Conservation (phyloP, 1,284 basidiomycete genomes). For the Ustilago crameri region DNA sequence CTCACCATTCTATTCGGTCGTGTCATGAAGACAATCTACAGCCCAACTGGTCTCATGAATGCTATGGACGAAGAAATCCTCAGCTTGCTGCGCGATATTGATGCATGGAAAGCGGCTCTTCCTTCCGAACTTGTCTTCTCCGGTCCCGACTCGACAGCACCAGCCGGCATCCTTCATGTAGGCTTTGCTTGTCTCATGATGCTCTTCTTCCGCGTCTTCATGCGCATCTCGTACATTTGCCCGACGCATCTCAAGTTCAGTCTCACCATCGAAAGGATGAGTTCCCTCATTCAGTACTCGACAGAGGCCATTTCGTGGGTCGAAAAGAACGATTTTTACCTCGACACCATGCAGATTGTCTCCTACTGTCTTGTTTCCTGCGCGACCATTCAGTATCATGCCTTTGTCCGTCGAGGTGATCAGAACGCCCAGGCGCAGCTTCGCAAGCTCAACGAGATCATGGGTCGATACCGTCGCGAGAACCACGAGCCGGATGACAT, state of each 20-base stretch:
- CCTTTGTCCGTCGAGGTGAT: constrained; percentile 58
- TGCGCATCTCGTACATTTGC: constrained; percentile 65
- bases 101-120: constrained; percentile 57
- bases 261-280: constrained; percentile 63
- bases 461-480: constrained; percentile 46
- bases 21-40: constrained; percentile 66
- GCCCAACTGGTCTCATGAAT: constrained; percentile 64
- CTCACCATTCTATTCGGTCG: constrained; percentile 63
- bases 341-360: constrained; percentile 61
- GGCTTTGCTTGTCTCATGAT: constrained; percentile 58
- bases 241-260: constrained; percentile 63
- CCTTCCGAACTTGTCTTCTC: constrained; percentile 51
- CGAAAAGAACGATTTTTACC: constrained; percentile 59
- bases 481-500: constrained; percentile 72
- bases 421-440: constrained; percentile 47
- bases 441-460: constrained; percentile 42
- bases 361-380: constrained; percentile 64
- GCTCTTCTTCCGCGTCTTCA: constrained; percentile 64
- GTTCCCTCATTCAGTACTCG: constrained; percentile 51
- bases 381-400: constrained; percentile 63
- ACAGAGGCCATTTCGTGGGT: constrained; percentile 60
- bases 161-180: constrained; percentile 59
- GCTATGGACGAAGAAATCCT: constrained; percentile 62
- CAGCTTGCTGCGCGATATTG: constrained; percentile 60
- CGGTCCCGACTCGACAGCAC: constrained; percentile 46